Conservation (phyloP, 2,329 filamentous ascomycete genomes). For the Aspergillus eucalypticola region DNA sequence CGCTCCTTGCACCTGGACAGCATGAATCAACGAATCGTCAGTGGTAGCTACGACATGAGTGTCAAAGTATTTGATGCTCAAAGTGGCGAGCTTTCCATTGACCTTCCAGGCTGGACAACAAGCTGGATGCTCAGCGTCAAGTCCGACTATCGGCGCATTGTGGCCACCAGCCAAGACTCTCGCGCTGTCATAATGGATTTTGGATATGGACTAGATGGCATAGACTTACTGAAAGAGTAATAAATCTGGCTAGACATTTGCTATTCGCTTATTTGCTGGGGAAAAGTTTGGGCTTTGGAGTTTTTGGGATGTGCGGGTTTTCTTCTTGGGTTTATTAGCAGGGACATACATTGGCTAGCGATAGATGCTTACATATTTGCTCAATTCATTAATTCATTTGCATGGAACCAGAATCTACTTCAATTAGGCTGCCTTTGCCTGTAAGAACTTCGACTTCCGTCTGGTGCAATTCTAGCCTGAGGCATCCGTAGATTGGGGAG, state of each 20-base stretch:
- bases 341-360: constrained; percentile 18
- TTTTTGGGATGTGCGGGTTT: not conserved
- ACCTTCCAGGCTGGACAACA: constrained; percentile 91
- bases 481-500: constrained; percentile 8
- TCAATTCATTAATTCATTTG: not conserved
- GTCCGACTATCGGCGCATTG: constrained; percentile 90
- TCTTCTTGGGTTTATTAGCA: constrained; percentile 1
- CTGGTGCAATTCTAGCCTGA: not conserved
- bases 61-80: constrained; percentile 93
- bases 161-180: constrained; percentile 91
- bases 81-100: constrained; percentile 73
- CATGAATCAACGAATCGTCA: constrained; percentile 80
- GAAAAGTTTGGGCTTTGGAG: constrained; percentile 9
- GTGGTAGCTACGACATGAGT: constrained; percentile 90
- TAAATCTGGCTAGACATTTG: constrained; percentile 3
- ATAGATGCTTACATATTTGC: constrained; percentile 14
- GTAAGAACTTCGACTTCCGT: not conserved
- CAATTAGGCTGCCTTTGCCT: not conserved
- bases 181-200: constrained; percentile 95
- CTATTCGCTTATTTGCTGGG: not conserved
- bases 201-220: constrained; percentile 60
- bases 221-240: constrained; percentile 52
- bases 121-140: constrained; percentile 97
- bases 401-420: not conserved
- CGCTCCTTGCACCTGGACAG: constrained; percentile 89